Base-by-base conservation (phyloP, 2,329 filamentous ascomycete species). In the Aureobasidium musti region DNA sequence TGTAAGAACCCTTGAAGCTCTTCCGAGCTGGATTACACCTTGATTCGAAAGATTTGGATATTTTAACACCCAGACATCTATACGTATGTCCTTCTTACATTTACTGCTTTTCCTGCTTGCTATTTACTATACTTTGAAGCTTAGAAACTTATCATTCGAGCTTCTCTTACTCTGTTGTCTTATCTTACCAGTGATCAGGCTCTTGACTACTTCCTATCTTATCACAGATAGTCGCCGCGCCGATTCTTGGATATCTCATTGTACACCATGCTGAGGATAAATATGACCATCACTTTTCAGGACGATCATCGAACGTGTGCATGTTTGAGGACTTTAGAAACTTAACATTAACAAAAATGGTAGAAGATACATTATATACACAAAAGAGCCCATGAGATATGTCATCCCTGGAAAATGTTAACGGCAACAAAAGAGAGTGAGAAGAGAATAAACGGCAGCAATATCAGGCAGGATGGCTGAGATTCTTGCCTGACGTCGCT, bases 21-120 rank as follows among this genome's bases (percentile, higher is more conserved):
- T 6, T 35, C 17, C 30, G n/a, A 53, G 19, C 30, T 21, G 28
- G 21, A 21, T 7, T 49, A 35, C 13, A 39, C 2, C 17, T 39
- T 39, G 13, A 17, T 39, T 39, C 17, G 35, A 35, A 39, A 39
- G 35, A 39, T 39, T 39, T 39, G 35, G 3, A 39, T 39, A 39
- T 39, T 14, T 14, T 2, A 39, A 39, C 35, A 14, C n/a, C n/a
- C n/a, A n/a, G n/a, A n/a, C n/a, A n/a, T n/a, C n/a, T n/a, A n/a
- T n/a, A n/a, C n/a, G n/a, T n/a, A n/a, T 59, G 68, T 67, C 65
- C 59, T 69, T 65, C 59, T 69, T 65, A 63, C 68, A 37, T 30
- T 52, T 19, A 21, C 39, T 43, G 39, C 39, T 47, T 26, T 47
- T 21, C 26, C 43, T 23, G 11, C n/a, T 21, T 45, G 41, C n/a